Evolutionary conservation across 345 rosid species (phyloP).

Genomic region (Conringia planisiliqua): DNA sequence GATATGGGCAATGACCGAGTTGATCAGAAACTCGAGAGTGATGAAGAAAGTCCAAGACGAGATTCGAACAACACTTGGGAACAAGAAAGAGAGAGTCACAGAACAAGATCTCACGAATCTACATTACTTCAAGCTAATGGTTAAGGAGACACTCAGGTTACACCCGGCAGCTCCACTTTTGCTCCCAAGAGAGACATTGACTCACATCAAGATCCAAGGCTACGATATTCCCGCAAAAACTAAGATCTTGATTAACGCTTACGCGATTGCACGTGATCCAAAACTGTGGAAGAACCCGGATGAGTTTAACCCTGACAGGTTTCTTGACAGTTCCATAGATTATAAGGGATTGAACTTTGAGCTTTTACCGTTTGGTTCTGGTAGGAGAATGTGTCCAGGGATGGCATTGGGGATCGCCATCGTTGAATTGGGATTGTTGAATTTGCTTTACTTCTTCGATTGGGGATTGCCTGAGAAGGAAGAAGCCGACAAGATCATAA

Average conservation of each 20-base stretch:
- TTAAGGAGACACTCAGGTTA: slow-evolving; percentile 52
- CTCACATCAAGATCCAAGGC: slow-evolving; percentile 34
- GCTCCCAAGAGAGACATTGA: slow-evolving; percentile 42
- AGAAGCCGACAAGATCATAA: background rate
- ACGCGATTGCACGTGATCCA: slow-evolving; percentile 51
- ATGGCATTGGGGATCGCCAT: background rate
- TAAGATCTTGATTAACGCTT: slow-evolving; percentile 36
- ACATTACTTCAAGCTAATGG: slow-evolving; percentile 39
- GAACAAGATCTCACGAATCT: slow-evolving; percentile 37
- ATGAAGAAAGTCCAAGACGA: slow-evolving; percentile 44
- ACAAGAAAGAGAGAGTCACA: slow-evolving; percentile 25
- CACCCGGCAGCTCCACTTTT: slow-evolving; percentile 50
- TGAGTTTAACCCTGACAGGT: slow-evolving; percentile 23
- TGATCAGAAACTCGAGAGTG: slow-evolving; percentile 34
- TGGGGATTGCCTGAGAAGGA: slow-evolving; percentile 9
- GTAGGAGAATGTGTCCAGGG: slow-evolving; percentile 28
- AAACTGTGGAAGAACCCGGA: slow-evolving; percentile 31
- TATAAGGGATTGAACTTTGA: slow-evolving; percentile 18
- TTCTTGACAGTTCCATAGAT: slow-evolving; percentile 6
- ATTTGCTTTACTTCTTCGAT: slow-evolving; percentile 19
- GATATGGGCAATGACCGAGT: slow-evolving; percentile 43
- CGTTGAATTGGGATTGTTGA: background rate
- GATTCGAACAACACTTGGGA: slow-evolving; percentile 26
- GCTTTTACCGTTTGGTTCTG: slow-evolving; percentile 21
- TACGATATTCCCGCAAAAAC: slow-evolving; percentile 39